These are phyloP conservation scores for Cardamine chenopodiifolia DNA, from an alignment of 345 rosid species.

Conservation along the genomic window DNA sequence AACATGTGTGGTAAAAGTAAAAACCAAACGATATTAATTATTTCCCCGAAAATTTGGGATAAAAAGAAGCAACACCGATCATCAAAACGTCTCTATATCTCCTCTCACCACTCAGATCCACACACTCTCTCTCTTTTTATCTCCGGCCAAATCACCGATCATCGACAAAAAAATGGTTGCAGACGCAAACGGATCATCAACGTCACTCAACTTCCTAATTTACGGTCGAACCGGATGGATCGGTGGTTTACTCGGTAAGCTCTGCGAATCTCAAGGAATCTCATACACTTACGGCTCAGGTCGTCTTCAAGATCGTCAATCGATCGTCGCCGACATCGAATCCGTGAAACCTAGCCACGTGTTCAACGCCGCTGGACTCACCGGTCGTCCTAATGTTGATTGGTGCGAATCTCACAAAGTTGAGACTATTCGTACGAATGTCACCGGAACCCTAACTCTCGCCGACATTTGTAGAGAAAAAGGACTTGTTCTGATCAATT, in stretches of 20 bases:
- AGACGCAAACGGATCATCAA: conserved; percentile 54
- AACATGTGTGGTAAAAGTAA: conserved; percentile 13
- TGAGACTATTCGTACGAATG: conserved; percentile 87
- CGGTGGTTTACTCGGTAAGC: conserved; percentile 81
- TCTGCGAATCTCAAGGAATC: conserved; percentile 69
- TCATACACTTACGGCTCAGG: conserved; percentile 74
- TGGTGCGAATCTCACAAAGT: conserved; percentile 97
- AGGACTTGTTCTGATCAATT: conserved; percentile 69
- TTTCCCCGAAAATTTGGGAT: conserved; percentile 26
- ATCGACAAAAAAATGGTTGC: conserved; percentile 52
- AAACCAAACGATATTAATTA: background rate
- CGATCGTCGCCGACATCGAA: conserved; percentile 67
- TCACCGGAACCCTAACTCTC: conserved; percentile 79
- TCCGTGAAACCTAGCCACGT: conserved; percentile 73
- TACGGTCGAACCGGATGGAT: conserved; percentile 96
- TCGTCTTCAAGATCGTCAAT: conserved; percentile 74
- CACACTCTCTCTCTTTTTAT: background rate
- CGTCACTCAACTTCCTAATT: conserved; percentile 70
- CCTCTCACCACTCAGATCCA: conserved; percentile 28
- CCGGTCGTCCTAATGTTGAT: conserved; percentile 91
- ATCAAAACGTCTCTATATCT: conserved; percentile 8
- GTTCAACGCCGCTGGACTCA: conserved; percentile 93
- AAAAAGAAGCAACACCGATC: conserved; percentile 36
- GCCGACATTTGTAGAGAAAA: conserved; percentile 84
- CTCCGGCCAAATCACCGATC: conserved; percentile 15